A percentile compares a stretch with the other conserved stretches of the same genome.
These are phyloP conservation scores for Knufia fluminis DNA, from an alignment of 2,329 filamentous ascomycete genomes.

Conservation along the genomic window DNA sequence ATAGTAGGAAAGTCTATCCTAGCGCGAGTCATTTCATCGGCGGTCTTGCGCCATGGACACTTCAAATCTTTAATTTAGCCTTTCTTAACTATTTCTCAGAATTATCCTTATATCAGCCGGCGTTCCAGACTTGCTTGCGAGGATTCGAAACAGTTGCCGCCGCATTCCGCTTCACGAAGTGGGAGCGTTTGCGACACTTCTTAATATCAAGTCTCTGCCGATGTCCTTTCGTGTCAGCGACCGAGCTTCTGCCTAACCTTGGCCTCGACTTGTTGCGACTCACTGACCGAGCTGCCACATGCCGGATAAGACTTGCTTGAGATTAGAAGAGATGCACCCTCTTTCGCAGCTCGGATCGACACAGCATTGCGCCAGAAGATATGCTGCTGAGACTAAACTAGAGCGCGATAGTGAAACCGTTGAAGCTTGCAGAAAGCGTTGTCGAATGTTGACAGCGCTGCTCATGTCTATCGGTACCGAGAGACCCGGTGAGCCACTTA, in stretches of 20 bases:
- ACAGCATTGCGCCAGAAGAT: background rate
- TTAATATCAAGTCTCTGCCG: background rate
- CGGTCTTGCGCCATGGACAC: too few relatives aligned
- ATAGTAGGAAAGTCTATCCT: too few relatives aligned
- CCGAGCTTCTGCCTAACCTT: background rate
- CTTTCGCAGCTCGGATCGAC: background rate
- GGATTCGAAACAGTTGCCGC: background rate
- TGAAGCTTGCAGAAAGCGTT: background rate
- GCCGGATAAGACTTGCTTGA: background rate
- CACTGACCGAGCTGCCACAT: background rate
- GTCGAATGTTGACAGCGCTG: background rate
- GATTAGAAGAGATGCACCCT: background rate
- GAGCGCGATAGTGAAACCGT: background rate
- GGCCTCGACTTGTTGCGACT: background rate
- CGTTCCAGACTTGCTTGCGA: too few relatives aligned
- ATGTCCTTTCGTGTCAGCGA: background rate
- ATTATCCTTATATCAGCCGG: too few relatives aligned
- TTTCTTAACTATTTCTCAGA: too few relatives aligned
- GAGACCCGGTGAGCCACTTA: too few relatives aligned
- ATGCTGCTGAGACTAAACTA: background rate
- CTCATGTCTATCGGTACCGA: too few relatives aligned
- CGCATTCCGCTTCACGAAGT: background rate
- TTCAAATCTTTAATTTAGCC: too few relatives aligned
- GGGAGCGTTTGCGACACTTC: background rate
- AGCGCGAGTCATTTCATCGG: too few relatives aligned